Conservation (phyloP, 2,329 filamentous ascomycete species). For the Aphanocladium album region DNA sequence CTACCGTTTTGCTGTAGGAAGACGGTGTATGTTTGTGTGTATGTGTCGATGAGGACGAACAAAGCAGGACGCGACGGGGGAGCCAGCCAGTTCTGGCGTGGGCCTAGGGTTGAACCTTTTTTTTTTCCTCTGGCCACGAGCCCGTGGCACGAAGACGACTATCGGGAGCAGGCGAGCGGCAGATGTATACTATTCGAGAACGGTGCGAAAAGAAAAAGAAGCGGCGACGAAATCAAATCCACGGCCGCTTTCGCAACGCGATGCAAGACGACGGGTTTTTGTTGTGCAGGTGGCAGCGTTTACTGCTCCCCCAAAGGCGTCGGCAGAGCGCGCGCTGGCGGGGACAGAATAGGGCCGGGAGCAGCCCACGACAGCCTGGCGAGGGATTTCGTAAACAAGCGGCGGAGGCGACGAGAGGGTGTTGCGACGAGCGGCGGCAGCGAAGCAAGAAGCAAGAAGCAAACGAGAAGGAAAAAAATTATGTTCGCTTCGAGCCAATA, state of each 20-base stretch:
- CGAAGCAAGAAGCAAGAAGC: neutral
- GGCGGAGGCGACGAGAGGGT: slow-evolving; percentile 2
- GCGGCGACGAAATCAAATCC: neutral
- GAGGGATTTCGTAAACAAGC: slow-evolving; percentile 7
- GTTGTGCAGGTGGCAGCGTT: neutral
- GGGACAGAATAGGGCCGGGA: slow-evolving; percentile 2
- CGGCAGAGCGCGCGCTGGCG: slow-evolving; percentile 6
- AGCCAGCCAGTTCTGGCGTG: neutral
- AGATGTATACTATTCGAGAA: neutral
- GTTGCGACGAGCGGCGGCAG: neutral
- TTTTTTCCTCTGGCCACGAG: neutral
- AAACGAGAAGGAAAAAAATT: neutral
- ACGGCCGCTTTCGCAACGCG: neutral
- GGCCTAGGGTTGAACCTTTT: neutral
- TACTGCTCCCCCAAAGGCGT: neutral
- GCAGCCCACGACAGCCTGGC: neutral
- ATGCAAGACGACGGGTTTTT: slow-evolving; percentile 1
- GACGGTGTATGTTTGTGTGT: neutral
- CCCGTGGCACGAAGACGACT: neutral
- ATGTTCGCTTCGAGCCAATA: slow-evolving; percentile 1
- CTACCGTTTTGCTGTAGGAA: neutral
- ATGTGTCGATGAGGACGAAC: neutral
- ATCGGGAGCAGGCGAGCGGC: neutral
- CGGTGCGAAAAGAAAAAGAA: neutral
- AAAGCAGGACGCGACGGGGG: slow-evolving; percentile 6